These are phyloP conservation scores for Alternaria novae-zelandiae DNA, from an alignment of 2,329 filamentous ascomycete genomes.

Conservation along the genomic window DNA sequence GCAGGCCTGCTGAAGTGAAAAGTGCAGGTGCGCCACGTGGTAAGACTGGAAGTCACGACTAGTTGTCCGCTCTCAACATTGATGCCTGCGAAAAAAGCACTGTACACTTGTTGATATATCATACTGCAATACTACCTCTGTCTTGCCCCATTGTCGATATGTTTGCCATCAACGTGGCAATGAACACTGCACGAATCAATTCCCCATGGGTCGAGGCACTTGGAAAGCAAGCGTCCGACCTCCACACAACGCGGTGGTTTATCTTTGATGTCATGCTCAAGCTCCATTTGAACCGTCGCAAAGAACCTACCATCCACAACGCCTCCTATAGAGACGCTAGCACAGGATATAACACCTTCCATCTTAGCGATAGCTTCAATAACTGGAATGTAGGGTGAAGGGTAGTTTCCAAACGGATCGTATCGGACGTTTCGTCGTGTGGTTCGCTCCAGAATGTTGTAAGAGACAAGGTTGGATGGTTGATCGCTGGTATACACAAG, in stretches of 20 bases:
- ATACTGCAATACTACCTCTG: background rate
- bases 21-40: background rate
- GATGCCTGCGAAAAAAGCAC: background rate
- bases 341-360: background rate
- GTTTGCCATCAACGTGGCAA: background rate
- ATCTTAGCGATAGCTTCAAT: background rate
- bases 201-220: background rate
- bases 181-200: background rate
- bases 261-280: background rate
- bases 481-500: too few species aligned
- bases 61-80: background rate
- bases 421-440: background rate
- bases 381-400: rapidly evolving
- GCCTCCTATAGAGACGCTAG: background rate
- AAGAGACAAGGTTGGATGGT: background rate
- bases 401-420: background rate
- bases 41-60: background rate
- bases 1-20: background rate
- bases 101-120: background rate
- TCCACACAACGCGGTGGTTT: background rate
- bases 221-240: rapidly evolving
- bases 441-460: background rate
- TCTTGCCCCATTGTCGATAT: background rate
- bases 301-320: background rate
- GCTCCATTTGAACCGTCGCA: background rate